Evolutionary conservation across 352 stramenopile species (phyloP), one percentile per base, ranked within the genome.

Genomic region (Globisporangium uncinulatum): DNA sequence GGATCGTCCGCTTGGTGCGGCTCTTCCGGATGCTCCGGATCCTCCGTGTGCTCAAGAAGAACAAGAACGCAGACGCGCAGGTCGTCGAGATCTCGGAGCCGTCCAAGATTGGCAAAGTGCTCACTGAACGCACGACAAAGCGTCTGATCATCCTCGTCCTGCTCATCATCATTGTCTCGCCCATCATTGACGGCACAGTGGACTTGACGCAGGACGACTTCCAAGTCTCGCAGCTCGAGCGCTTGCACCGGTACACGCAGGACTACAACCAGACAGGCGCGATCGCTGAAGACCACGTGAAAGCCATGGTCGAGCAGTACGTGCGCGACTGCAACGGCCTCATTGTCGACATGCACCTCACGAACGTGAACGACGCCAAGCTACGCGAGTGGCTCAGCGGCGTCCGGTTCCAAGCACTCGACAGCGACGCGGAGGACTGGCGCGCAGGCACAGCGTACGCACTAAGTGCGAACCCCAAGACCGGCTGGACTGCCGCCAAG

Each of bases 41-140:
- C 46, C 48, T 96, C 11, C 82, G 83, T 4, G 78, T 94, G 3
- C 78, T 93, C 42, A 88, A 88, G 62, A 90, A 89, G 39, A 88
- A 80, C 69, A 86, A 88, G 55, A 75, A 76, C 20, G 67, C 57
- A 6, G 73, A 88, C 6, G 56, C 58, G 0, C 83, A 89, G 55
- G 74, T 61, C 13, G 56, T 92, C 17, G 61, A 87, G 52, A 86
- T 95, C 54, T 90, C 81, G 0, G 85, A 97, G 62, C 87, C 87
- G 15, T 96, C 84, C 34, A 97, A 98, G 65, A 92, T 98, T 51
- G 94, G 94, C 47, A 95, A 96, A 57, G 89, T 97, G 59, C 63
- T 98, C 44, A 97, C 92, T 7, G 93, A 98, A 56, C 96, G 97
- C 51, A 98, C 94, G 9, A 98, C 93, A 20, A 76, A 90, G 9